These are phyloP conservation scores for Yamadazyma tumulicola DNA, from an alignment of 805 yeast species.

Conservation along the genomic window DNA sequence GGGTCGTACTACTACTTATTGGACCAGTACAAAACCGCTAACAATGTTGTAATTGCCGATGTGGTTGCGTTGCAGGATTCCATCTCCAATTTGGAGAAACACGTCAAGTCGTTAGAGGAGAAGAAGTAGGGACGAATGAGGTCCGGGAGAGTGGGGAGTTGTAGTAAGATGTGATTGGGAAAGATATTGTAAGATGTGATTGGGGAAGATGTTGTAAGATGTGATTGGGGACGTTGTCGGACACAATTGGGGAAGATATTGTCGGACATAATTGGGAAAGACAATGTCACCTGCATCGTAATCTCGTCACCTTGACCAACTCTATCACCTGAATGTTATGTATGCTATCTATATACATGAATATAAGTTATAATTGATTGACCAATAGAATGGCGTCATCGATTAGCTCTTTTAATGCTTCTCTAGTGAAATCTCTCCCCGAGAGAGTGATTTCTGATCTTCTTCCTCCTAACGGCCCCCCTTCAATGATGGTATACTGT, in stretches of 20 bases:
- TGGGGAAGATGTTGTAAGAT: constrained; percentile 2
- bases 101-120: constrained; percentile 60
- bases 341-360: constrained; percentile 6
- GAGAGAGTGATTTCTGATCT: constrained; percentile 47
- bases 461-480: constrained; percentile 59
- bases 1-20: constrained; percentile 74
- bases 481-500: constrained; percentile 48
- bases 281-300: too few relatives aligned
- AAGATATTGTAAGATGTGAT: not conserved
- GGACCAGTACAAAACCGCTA: constrained; percentile 74
- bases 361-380: constrained; percentile 8
- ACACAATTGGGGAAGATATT: too few relatives aligned
- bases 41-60: constrained; percentile 70
- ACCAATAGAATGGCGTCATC: constrained; percentile 15
- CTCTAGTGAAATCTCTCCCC: constrained; percentile 25
- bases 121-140: constrained; percentile 8
- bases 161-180: too few relatives aligned
- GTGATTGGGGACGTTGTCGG: too few relatives aligned
- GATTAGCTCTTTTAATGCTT: constrained; percentile 22
- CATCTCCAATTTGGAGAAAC: constrained; percentile 63
- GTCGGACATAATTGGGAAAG: too few relatives aligned
- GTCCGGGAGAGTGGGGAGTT: not conserved
- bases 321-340: not conserved
- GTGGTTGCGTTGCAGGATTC: constrained; percentile 68
- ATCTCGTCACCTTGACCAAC: too few relatives aligned